phyloP scores from a whole-genome alignment of 2,329 filamentous ascomycete genomes.

The Basipetospora chlamydospora region DNA sequence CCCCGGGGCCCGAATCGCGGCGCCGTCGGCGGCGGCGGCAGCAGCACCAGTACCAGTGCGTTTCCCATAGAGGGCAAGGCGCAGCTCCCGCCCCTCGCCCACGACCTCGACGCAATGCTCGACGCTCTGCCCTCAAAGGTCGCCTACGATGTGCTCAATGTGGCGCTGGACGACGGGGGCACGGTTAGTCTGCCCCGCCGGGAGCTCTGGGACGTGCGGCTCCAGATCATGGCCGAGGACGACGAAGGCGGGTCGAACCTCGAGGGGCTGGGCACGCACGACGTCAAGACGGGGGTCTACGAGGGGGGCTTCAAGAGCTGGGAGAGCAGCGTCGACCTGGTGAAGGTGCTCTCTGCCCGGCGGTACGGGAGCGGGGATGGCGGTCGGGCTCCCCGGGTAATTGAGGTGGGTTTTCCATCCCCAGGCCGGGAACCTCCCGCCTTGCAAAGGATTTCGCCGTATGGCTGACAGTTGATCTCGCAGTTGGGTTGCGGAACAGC shows the following conservation, averaged over 20 bases:
- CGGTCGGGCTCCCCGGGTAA: neutral
- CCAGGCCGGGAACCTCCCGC: too few species aligned
- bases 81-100: constrained; percentile 37
- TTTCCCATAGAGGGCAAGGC: constrained; percentile 50
- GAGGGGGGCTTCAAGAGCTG: constrained; percentile 83
- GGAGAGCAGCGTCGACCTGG: constrained; percentile 73
- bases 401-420: constrained; percentile 6
- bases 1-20: constrained; percentile 9
- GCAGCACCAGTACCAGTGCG: constrained; percentile 31
- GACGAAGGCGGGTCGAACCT: constrained; percentile 25
- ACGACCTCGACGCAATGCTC: constrained; percentile 37
- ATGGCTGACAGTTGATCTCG: too few species aligned
- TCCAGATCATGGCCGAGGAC: constrained; percentile 67
- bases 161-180: constrained; percentile 43
- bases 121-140: constrained; percentile 56
- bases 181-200: constrained; percentile 49
- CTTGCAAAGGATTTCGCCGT: too few species aligned
- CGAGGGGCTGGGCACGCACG: constrained; percentile 48
- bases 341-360: constrained; percentile 45
- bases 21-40: constrained; percentile 12
- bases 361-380: constrained; percentile 13
- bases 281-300: constrained; percentile 70
- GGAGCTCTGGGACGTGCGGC: constrained; percentile 67
- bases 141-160: constrained; percentile 47
- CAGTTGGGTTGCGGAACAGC: constrained; percentile 70